Base-by-base conservation (phyloP, 202 grass and related monocot genomes). In the Panicum hallii region DNA sequence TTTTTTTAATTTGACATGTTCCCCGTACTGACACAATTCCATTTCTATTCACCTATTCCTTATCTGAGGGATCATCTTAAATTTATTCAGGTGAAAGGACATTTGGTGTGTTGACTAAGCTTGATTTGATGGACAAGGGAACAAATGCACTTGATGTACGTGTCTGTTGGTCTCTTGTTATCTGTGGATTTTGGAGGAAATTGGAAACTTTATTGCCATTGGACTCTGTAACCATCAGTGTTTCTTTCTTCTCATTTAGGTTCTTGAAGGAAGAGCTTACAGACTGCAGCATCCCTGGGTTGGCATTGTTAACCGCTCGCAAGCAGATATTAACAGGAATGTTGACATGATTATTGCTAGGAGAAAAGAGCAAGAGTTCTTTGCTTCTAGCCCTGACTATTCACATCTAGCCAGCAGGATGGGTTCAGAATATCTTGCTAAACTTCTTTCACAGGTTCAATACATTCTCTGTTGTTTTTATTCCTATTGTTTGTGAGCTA, bases 111-210 rank as follows among this genome's bases (percentile, higher is more conserved):
- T 77, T 97, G 77, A 97, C 95, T 56, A 97, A 97, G 72, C 92
- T 97, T 85, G 95, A 94, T 90, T 87, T 97, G 87, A 97, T 97
- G 92, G 95, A 97, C 74, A 94, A 94, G 78, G 95, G 92, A 70
- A 97, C 95, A 82, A 83, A 94, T 85, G 95, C 95, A 82, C 92
- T 97, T 80, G 95, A 93, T 78, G 95, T 97, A 88, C 1, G 76
- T 88, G 70, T 82, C 30, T 26, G 15, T 72, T 88, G 56, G 30
- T 81, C 45, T 78, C 47, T 40, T 79, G 38, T 65, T 87, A 12
- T 9, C 2, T 82, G 5, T 82, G 57, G 23, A 57, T 49, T 61
- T 81, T 76, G 41, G 11, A 48, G 36, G 34, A 43, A 80, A 46
- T 78, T 56, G 44, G 11, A 15, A 46, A 4, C 49, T 16, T 57